These are phyloP conservation scores for Lachancea sp. DNA, from an alignment of 805 yeast species.

Conservation along the genomic window DNA sequence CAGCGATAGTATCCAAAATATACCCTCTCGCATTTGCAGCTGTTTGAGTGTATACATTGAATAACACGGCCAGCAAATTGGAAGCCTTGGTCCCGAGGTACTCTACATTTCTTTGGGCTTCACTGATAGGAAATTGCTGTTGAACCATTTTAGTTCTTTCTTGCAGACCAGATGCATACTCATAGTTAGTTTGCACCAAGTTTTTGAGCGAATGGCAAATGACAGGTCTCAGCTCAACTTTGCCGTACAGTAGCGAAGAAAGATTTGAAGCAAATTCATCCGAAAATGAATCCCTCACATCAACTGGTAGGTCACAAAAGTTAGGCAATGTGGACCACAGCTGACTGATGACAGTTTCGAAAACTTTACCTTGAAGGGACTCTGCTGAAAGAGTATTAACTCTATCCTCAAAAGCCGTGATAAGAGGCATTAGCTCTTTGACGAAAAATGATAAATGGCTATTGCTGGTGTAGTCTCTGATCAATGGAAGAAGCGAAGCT, in stretches of 20 bases:
- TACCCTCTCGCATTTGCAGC: conserved; percentile 75
- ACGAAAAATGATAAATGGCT: conserved; percentile 63
- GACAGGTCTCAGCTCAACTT: conserved; percentile 68
- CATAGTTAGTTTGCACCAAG: conserved; percentile 64
- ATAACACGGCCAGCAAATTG: conserved; percentile 76
- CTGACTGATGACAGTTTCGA: conserved; percentile 82
- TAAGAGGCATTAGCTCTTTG: conserved; percentile 59
- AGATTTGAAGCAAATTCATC: conserved; percentile 73
- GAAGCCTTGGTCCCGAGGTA: conserved; percentile 61
- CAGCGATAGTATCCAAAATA: conserved; percentile 80
- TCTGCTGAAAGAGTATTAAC: conserved; percentile 41
- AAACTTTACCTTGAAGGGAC: conserved; percentile 68
- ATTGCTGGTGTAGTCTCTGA: conserved; percentile 77
- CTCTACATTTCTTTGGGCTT: conserved; percentile 51
- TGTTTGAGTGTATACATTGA: conserved; percentile 91
- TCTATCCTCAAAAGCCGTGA: conserved; percentile 46
- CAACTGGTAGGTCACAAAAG: conserved; percentile 81
- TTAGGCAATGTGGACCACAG: conserved; percentile 87
- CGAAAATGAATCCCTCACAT: conserved; percentile 55
- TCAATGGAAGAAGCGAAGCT: conserved; percentile 89
- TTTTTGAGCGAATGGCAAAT: conserved; percentile 76
- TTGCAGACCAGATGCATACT: conserved; percentile 44
- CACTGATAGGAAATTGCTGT: conserved; percentile 51
- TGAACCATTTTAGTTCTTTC: conserved; percentile 49
- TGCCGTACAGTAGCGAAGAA: conserved; percentile 66